phyloP scores from a whole-genome alignment of 192 early-diverging fungal genomes.

The Paraglomus brasilianum region DNA sequence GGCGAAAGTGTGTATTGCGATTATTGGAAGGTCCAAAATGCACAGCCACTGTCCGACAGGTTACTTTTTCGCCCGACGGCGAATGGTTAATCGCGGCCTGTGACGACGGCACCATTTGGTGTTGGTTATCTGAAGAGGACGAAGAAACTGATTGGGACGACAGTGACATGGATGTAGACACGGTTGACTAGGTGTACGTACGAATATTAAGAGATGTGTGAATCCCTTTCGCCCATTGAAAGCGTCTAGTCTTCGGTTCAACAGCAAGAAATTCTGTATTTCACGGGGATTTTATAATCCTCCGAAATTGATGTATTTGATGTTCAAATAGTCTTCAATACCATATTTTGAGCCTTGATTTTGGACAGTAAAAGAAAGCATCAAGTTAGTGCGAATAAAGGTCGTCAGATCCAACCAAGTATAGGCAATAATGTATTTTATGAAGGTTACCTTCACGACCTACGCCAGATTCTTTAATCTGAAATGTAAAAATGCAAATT shows the following conservation, averaged over 20 bases:
- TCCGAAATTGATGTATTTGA: constrained; percentile 66
- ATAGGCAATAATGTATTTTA: neutral
- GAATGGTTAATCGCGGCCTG: constrained; percentile 20
- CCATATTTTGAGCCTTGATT: constrained; percentile 47
- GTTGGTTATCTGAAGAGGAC: neutral
- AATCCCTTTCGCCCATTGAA: no score
- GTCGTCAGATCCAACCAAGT: neutral
- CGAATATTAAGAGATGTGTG: no score
- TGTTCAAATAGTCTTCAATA: constrained; percentile 65
- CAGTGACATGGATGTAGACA: no score
- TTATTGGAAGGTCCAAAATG: neutral
- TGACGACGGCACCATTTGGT: constrained; percentile 25
- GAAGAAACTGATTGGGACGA: no score
- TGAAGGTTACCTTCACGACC: constrained; percentile 65
- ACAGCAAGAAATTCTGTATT: neutral
- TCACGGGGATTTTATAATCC: constrained; percentile 12
- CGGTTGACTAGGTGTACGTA: no score
- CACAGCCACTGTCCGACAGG: constrained; percentile 12
- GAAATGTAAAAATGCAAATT: neutral
- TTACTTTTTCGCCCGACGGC: constrained; percentile 18
- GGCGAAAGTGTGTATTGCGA: no score
- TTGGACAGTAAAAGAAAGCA: neutral
- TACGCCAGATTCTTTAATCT: constrained; percentile 67
- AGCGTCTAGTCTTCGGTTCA: no score
- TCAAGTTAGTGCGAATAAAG: neutral